Evolutionary conservation across 169 alveolate species (phyloP), one percentile per base, ranked within the genome.

Genomic region (Plasmodium fragile): DNA sequence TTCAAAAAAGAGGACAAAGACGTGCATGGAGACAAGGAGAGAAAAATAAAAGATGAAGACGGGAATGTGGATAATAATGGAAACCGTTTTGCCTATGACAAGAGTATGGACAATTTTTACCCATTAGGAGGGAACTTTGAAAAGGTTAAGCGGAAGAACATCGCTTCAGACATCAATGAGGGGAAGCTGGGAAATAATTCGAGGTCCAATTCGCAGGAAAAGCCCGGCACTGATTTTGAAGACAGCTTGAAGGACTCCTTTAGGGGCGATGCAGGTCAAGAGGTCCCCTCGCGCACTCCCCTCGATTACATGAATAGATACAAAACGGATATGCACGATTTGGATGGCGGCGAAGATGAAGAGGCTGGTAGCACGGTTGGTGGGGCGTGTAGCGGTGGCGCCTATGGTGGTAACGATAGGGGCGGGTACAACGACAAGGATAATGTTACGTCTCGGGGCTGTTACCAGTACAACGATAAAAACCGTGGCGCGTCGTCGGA

Each of bases 1-100:
- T 96, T 96, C 82, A 92, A 82, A 78, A 32, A 83, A 22, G 69
- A 52, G 43, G 36, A 77, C 3, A 32, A 49, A 8, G 72, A 34
- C 32, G 18, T 39, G 70, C 25, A 65, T n/a, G 93, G 84, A 72
- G 6, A 13, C 0, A 41, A 72, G 34, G 79, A 41, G 4, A 82
- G 77, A 22, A 69, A 52, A 7, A n/a, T 0, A 25, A 41, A 7
- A 36, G 78, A 85, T 0, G 32, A 73, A 75, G 59, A 43, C 5
- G n/a, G 53, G 34, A 28, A 10, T 0, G 36, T 22, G 41, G 5
- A 75, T 53, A 69, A 32, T 30, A 36, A 49, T 36, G 16, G 36
- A 69, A 69, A 36, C 75, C 32, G 45, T 22, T 18, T 11, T 18
- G 80, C 71, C 34, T 41, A 10, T 8, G 28, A 75, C 16, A 85